These are phyloP conservation scores for Apodospora peruviana DNA, from an alignment of 495 filamentous ascomycete species.

Conservation along the genomic window DNA sequence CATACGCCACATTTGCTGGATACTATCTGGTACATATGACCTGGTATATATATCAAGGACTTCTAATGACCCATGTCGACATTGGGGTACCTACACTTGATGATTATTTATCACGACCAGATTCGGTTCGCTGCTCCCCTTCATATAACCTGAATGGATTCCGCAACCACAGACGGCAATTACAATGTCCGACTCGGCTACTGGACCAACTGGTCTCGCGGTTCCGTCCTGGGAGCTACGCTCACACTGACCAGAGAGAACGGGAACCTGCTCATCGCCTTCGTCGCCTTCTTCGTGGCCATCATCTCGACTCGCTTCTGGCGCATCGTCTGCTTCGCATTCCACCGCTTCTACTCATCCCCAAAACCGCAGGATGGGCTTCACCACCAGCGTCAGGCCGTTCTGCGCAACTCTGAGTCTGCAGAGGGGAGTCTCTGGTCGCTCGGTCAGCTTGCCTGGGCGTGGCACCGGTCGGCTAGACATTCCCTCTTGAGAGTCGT, in stretches of 20 bases:
- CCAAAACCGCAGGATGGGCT: conserved; percentile 5
- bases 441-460: not conserved
- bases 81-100: too few relatives aligned
- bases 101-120: too few relatives aligned
- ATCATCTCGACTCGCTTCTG: conserved; percentile 12
- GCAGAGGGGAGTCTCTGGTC: not conserved
- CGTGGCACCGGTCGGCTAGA: conserved; percentile 5
- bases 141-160: too few relatives aligned
- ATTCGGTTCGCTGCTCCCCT: too few relatives aligned
- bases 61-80: too few relatives aligned
- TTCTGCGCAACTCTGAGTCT: conserved; percentile 14
- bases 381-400: conserved; percentile 15
- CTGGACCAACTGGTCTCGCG: conserved; percentile 24
- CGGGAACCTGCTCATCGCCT: conserved; percentile 19
- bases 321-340: conserved; percentile 9
- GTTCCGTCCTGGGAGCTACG: conserved; percentile 14
- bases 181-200: conserved; percentile 9
- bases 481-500: not conserved
- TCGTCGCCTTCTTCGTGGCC: conserved; percentile 16
- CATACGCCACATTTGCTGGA: too few relatives aligned
- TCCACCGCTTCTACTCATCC: conserved; percentile 11
- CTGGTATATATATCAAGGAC: too few relatives aligned
- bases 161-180: too few relatives aligned
- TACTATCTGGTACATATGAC: too few relatives aligned
- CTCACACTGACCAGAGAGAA: conserved; percentile 12